Base-by-base conservation (phyloP, 2,329 filamentous ascomycete species). In the Chaetomium sp. region DNA sequence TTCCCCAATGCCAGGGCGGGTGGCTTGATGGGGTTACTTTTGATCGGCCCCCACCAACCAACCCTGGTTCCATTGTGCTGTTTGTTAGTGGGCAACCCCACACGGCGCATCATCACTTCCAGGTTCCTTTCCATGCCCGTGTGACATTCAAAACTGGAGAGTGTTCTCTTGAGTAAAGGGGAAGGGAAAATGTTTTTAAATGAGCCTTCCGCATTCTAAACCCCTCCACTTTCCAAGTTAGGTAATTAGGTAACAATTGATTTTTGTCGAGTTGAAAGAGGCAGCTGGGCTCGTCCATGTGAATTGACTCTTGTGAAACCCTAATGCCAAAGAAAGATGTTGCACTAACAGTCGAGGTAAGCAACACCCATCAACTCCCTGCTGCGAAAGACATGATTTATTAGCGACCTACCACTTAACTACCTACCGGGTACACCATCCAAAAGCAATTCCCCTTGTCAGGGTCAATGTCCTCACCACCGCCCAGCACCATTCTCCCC, bases 11-110 rank as follows among this genome's bases (percentile, higher is more conserved):
- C 58, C 57, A 57, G 58, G 47, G 33, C 35, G 42, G 47, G 56
- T 59, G 61, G 47, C n/a, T 38, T 25, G 60, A 57, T 60, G 62
- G 57, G 42, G 62, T 25, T 57, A 19, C 51, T 60, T 60, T 60
- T 56, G 42, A 57, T 60, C 38, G 47, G 10, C 31, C 42, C 57
- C 62, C 49, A n/a, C 42, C 29, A 27, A n/a, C 27, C 29, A 47
- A 1, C 23, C 51, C 60, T 23, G 53, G 42, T 7, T n/a, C 19
- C 25, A 4, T 27, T 25, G 57, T 58, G 19, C 38, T 33, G 57
- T 58, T 62, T 25, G 57, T 58, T 57, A 16, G 51, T 19, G 38
- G 21, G 6, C 21, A 56, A 10, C 13, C 29, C 29, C 29, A 33
- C 29, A 56, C 19, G 12, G 19, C 38, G 23, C n/a, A 45, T 42